A percentile compares a stretch with the other conserved stretches of the same genome.
These are phyloP conservation scores for Choanephora cucurbitarum DNA, from an alignment of 371 early-diverging fungal genomes.

Conservation along the genomic window DNA sequence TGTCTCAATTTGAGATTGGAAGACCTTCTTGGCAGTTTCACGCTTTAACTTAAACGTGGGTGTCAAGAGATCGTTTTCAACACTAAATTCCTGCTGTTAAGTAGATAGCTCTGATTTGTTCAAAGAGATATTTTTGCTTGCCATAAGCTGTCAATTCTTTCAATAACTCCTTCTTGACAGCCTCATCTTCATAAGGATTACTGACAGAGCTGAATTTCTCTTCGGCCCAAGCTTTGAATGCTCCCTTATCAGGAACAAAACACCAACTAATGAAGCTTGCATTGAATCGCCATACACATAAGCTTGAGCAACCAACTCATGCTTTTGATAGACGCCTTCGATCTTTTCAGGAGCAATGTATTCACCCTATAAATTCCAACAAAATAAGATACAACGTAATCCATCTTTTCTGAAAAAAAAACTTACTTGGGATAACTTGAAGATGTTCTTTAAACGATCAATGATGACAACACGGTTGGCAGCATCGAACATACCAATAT, in stretches of 20 bases:
- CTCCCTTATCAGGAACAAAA: slow-evolving; percentile 82
- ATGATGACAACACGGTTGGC: slow-evolving; percentile 85
- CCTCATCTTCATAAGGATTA: slow-evolving; percentile 58
- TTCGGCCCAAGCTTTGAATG: slow-evolving; percentile 48
- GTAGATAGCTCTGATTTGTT: slow-evolving; percentile 75
- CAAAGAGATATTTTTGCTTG: slow-evolving; percentile 79
- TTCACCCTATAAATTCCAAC: slow-evolving; percentile 68
- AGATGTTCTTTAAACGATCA: slow-evolving; percentile 98
- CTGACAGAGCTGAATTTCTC: slow-evolving; percentile 35
- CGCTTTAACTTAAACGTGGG: slow-evolving; percentile 91
- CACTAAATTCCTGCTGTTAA: slow-evolving; percentile 76
- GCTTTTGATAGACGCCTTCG: slow-evolving; percentile 78
- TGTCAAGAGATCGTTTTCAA: slow-evolving; percentile 84
- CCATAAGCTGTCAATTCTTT: slow-evolving; percentile 63
- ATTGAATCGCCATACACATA: slow-evolving; percentile 94
- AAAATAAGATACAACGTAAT: too few relatives aligned
- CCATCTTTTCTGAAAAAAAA: too few relatives aligned
- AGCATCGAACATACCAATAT: slow-evolving; percentile 85
- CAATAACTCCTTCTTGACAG: slow-evolving; percentile 62
- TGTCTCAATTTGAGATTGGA: slow-evolving; percentile 58
- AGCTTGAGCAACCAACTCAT: slow-evolving; percentile 71
- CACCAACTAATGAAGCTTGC: slow-evolving; percentile 80
- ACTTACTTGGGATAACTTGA: slow-evolving; percentile 87
- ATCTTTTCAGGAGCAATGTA: slow-evolving; percentile 99
- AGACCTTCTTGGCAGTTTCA: slow-evolving; percentile 67